Evolutionary conservation across 2,329 filamentous ascomycete species (phyloP), one percentile per base, ranked within the genome.

Genomic region (Bertia moriformis): DNA sequence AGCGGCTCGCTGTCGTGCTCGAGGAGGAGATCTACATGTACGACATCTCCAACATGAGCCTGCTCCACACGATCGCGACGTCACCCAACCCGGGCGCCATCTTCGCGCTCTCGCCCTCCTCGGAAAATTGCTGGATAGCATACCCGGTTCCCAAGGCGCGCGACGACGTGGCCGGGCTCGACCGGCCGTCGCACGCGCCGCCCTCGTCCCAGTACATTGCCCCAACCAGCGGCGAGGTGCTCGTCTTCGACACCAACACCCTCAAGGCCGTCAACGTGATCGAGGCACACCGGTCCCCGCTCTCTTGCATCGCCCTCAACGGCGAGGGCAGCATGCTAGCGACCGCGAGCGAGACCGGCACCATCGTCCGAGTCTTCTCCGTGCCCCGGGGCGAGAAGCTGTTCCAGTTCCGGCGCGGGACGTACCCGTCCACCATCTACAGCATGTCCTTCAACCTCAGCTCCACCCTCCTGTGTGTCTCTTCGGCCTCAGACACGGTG

Each of bases 401-500:
- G 14, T 96, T 88, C 57, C 89, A 98, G 55, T 98, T 98, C 61
- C 77, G 91, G 43, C 78, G 91, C 46, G 91, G 91, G 33, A 95
- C 89, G 2, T 95, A 95, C 59, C 91, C 91, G 0, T 88, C 88
- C 2, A 82, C 85, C 30, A 98, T 98, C 49, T 95, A 88, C 62
- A 93, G 87, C 72, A 95, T 98, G 87, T 93, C 88, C 1, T 98
- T 98, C 63, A 98, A 98, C 58, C 78, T 87, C 38, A 87, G 83
- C 42, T 93, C 88, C 2, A 94, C 88, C 1, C 67, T 98, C 10
- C 73, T 98, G 24, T 95, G 88, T 52, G 88, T 98, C 30, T 96
- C 91, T 4, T 96, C 89, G 3, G 88, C 87, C 1, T 93, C 88
- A 1, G 91, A 98, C 52, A 98, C 91, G 0, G 81, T 98, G 7